Evolutionary conservation across 495 filamentous ascomycete genomes (phyloP).

Genomic region (Bacidia rubella): DNA sequence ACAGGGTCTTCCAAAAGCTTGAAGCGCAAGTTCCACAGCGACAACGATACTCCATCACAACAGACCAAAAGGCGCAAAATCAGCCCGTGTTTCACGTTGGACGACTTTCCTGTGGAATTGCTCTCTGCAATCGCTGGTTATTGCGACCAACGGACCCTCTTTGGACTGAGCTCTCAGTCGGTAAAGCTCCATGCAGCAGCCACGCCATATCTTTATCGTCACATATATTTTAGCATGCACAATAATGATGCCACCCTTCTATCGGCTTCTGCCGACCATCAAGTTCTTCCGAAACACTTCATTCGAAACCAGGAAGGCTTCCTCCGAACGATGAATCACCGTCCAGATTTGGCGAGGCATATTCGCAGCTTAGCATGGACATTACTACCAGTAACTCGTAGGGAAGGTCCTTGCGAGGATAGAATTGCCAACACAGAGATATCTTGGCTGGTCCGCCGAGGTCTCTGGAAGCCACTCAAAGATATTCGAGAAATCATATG

Average conservation of each 20-base stretch:
- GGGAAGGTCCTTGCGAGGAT: neutral
- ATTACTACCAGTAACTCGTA: neutral
- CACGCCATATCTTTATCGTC: constrained; percentile 3
- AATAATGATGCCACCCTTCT: neutral
- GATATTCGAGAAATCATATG: neutral
- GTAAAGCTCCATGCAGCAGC: neutral
- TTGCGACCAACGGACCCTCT: neutral
- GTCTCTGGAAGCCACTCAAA: neutral
- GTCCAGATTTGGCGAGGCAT: neutral
- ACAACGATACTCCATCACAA: neutral
- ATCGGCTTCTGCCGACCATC: neutral
- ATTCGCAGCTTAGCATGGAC: neutral
- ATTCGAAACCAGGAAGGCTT: neutral
- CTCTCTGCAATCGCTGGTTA: neutral
- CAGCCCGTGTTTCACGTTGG: neutral
- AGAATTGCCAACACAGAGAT: neutral
- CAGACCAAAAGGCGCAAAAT: neutral
- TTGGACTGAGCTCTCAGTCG: neutral
- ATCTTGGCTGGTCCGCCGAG: neutral
- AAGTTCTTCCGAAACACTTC: neutral
- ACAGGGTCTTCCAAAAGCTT: neutral
- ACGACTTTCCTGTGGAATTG: neutral
- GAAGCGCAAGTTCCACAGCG: neutral
- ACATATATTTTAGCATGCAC: constrained; percentile 6
- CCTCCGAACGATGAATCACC: neutral